phyloP scores from a whole-genome alignment of 108 stramenopile genomes.

The Fragilaria crotonensis region DNA sequence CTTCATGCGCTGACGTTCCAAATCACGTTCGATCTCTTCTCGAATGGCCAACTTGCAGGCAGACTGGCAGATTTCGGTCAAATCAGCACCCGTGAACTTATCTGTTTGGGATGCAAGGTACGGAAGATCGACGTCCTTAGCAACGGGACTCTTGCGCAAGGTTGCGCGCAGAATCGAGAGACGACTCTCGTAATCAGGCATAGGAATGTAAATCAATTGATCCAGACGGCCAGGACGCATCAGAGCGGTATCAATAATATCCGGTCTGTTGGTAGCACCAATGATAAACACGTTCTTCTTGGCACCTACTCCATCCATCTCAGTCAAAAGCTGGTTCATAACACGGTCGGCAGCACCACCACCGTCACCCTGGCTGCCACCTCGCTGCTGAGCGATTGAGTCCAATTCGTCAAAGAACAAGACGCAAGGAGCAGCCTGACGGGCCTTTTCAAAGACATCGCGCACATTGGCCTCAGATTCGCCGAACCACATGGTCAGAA shows the following conservation, averaged over 20 bases:
- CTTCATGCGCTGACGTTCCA: constrained; percentile 91
- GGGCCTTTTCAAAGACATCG: constrained; percentile 99
- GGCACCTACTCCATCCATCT: constrained; percentile 99
- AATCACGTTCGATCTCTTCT: constrained; percentile 95
- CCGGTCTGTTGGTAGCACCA: constrained; percentile 98
- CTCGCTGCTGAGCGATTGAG: constrained; percentile 97
- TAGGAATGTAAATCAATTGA: constrained; percentile 99
- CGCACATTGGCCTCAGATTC: constrained; percentile 99
- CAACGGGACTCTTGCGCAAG: constrained; percentile 95
- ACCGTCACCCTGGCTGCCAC: constrained; percentile 89
- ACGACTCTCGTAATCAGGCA: constrained; percentile 98
- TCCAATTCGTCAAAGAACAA: constrained; percentile 99
- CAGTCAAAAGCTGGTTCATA: constrained; percentile 99
- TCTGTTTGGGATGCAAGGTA: constrained; percentile 97
- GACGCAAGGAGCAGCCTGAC: constrained; percentile 98
- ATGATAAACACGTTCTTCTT: constrained; percentile 99
- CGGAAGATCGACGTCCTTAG: constrained; percentile 95
- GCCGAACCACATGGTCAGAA: constrained; percentile 99
- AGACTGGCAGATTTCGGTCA: constrained; percentile 99
- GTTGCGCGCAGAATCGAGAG: constrained; percentile 95
- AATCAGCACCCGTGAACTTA: constrained; percentile 99
- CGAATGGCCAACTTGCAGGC: constrained; percentile 99
- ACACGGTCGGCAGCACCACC: constrained; percentile 99
- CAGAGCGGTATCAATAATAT: constrained; percentile 99
- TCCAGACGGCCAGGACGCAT: constrained; percentile 99